Evolutionary conservation across 768 basidiomycete genomes (phyloP), one percentile per base, ranked within the genome.

Genomic region (Ramaria sp.): DNA sequence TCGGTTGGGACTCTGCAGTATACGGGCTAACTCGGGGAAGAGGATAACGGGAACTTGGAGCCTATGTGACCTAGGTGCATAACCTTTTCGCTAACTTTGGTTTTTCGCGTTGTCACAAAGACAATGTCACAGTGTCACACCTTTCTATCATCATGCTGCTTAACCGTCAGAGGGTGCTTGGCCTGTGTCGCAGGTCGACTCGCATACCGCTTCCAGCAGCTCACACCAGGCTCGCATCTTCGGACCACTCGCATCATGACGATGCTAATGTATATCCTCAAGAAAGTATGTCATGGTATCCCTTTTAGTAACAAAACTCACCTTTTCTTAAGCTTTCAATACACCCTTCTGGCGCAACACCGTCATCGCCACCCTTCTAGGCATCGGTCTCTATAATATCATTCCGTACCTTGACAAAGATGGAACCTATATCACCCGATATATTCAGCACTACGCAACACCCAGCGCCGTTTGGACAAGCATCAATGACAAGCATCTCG

Each of bases 261-360:
- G 52, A 54, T 44, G 9, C 52, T 16, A 44, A 24, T 34, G 52
- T 44, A n/a, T 54, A 54, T 34, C 52, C 52, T 10, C 20, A 54
- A 54, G 52, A 54, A 45, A 36, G 52, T 54, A 18, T 30, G 52
- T 43, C 7, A 15, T 16, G 25, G 6, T 9, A 10, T 6, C 24
- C 10, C 16, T 25, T 7, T 43, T 36, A 20, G 22, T 15, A 27
- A 52, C 41, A 9, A 24, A 44, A 20, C 36, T 38, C 42, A 57
- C 55, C 42, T 38, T 45, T 3, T 8, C 41, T 53, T 16, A 56
- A 85, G 88, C 76, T 28, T 89, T 89, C 64, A 67, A 69, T 25
- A 78, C 76, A 30, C 70, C 79, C 20, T 75, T 83, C 63, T 89
- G 88, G 88, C 71, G 80, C 36, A 82, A 81, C 57, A 75, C 78